Evolutionary conservation across 306 rosid genomes (phyloP), one percentile per base, ranked within the genome.

Genomic region (Quercus dentata): DNA sequence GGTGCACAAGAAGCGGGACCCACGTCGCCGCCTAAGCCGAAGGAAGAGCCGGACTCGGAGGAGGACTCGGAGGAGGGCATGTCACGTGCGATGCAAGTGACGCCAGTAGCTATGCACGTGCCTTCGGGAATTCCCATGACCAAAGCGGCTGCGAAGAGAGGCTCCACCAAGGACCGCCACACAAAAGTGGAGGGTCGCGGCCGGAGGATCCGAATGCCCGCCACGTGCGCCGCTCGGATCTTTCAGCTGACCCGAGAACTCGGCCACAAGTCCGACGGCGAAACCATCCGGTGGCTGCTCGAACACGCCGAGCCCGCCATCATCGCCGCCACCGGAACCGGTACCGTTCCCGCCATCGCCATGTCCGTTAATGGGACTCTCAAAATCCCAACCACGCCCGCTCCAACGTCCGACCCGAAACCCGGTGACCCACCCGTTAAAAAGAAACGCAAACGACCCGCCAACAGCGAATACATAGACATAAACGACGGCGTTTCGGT

Each of bases 161-260:
- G 92, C 5, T 91, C 91, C 6, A 89, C 94, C 1, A 94, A 91
- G 44, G 98, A 94, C 84, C 91, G 95, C 1, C 98, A 94, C 81
- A 90, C 97, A 0, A 94, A 94, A 33, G 98, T 91, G 2, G 97
- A 94, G 74, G 97, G 98, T 0, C 84, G 97, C 1, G 97, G 98
- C n/a, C 81, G 95, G 76, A 89, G 97, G 90, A 90, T 94, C 85
- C 91, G 98, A 70, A 94, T 94, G 90, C 98, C 98, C 6, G 92
- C 97, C 30, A 87, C 94, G 1, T 91, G 94, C 25, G 95, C 97
- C 1, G 98, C 97, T 1, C 73, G 94, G 87, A 91, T 94, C 87
- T 94, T 94, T 19, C 95, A 94, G 70, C 44, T 91, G 75, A 94
- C 96, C 55, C 89, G 92, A 11, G 98, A 94, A 57, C 90, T 94